Conservation (phyloP, 306 rosid genomes). For the Vigna reflexopilosa region DNA sequence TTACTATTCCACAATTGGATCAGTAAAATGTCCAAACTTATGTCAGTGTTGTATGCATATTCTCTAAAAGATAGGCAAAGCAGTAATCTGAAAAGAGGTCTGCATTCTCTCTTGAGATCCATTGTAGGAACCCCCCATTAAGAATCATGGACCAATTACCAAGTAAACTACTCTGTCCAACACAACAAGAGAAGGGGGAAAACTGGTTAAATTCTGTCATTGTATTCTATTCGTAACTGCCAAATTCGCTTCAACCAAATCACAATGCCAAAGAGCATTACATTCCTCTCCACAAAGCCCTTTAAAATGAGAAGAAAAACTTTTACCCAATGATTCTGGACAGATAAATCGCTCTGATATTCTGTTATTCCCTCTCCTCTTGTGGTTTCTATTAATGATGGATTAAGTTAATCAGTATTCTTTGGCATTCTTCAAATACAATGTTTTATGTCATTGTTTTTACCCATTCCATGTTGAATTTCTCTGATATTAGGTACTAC, state of each 20-base stretch:
- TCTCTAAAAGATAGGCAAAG: conserved; percentile 1
- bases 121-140: not conserved
- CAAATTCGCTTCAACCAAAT: conserved; percentile 2
- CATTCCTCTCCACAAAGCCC: not conserved
- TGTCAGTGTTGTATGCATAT: conserved; percentile 3
- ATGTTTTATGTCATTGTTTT: conserved; percentile 34
- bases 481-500: conserved; percentile 74
- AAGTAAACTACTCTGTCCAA: conserved; percentile 5
- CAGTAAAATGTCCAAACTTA: not conserved
- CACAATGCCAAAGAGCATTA: not conserved
- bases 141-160: not conserved
- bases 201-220: not conserved
- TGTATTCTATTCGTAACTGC: not conserved
- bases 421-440: conserved; percentile 21
- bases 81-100: conserved; percentile 9
- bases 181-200: not conserved
- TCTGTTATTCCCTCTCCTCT: conserved; percentile 20
- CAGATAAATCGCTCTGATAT: not conserved
- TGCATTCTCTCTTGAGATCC: not conserved
- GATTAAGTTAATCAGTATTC: conserved; percentile 20
- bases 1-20: not conserved
- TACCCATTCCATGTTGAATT: conserved; percentile 40
- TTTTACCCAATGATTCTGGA: not conserved
- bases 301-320: not conserved
- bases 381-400: conserved; percentile 6